Percentiles rank a stretch among this genome's conserved stretches.
Evolutionary conservation across 2,329 filamentous ascomycete genomes (phyloP).

Genomic region (Endoconidiophora polonica): DNA sequence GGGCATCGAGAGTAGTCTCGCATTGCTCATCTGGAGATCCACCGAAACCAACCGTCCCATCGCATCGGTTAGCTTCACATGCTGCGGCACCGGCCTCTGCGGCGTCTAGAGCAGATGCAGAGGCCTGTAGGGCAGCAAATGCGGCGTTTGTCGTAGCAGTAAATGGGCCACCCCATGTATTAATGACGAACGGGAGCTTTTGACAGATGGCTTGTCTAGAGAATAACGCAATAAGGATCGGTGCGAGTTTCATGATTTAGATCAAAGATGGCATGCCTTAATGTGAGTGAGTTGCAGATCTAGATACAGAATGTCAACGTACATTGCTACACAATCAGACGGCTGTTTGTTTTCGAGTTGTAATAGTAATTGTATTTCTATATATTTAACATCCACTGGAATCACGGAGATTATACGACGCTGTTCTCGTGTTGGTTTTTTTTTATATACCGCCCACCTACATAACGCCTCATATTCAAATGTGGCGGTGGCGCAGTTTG

Average conservation of each 20-base stretch:
- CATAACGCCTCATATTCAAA: not conserved
- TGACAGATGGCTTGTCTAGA: no score
- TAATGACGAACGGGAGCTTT: conserved; percentile 31
- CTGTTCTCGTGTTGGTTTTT: no score
- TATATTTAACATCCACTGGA: no score
- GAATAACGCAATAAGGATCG: no score
- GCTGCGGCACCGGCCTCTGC: conserved; percentile 33
- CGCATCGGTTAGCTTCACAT: conserved; percentile 36
- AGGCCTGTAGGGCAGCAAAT: conserved; percentile 22
- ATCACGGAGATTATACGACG: not conserved
- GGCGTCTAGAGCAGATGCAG: conserved; percentile 30
- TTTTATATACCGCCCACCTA: no score
- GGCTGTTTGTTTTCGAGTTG: no score
- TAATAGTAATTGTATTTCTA: no score
- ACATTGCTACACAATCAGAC: no score
- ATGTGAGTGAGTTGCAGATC: no score
- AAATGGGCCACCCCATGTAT: conserved; percentile 38
- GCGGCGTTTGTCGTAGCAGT: conserved; percentile 35
- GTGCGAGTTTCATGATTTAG: no score
- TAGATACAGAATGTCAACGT: no score
- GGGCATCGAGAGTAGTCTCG: conserved; percentile 41
- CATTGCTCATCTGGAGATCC: conserved; percentile 38
- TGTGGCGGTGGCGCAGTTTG: conserved; percentile 12
- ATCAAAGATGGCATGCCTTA: no score
- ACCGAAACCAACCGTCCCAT: conserved; percentile 37